These are phyloP conservation scores for Trichoderma virens DNA, from an alignment of 495 filamentous ascomycete genomes.

Conservation along the genomic window DNA sequence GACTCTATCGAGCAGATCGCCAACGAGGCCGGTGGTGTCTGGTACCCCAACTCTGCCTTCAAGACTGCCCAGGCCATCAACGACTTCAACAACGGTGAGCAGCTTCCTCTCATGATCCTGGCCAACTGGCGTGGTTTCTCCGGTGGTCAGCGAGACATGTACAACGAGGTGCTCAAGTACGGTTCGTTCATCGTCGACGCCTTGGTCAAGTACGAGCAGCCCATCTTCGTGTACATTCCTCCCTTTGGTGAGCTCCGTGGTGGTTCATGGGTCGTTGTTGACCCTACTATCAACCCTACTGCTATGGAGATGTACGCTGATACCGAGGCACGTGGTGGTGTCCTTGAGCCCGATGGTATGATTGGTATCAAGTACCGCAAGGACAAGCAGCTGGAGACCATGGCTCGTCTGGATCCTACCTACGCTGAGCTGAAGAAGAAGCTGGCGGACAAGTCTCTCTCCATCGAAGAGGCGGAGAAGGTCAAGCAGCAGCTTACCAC, in stretches of 20 bases:
- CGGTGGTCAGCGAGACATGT: constrained; percentile 98
- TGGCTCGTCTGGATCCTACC: constrained; percentile 82
- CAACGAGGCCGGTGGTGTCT: constrained; percentile 94
- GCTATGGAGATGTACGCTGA: constrained; percentile 99
- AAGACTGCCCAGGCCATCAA: constrained; percentile 98
- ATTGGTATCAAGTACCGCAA: constrained; percentile 96
- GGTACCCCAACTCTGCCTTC: constrained; percentile 99
- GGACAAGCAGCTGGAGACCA: constrained; percentile 95
- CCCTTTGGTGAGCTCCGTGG: constrained; percentile 94
- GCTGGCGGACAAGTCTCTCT: constrained; percentile 57
- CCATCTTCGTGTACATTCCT: constrained; percentile 97
- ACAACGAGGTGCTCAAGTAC: constrained; percentile 99
- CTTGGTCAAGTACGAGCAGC: constrained; percentile 96
- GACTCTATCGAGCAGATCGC: constrained; percentile 93
- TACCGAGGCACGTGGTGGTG: constrained; percentile 89
- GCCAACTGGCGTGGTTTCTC: constrained; percentile 99
- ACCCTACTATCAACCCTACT: constrained; percentile 93
- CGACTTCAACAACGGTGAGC: constrained; percentile 98
- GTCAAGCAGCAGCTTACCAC: constrained; percentile 82
- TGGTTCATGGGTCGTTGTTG: constrained; percentile 98
- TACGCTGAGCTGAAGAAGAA: constrained; percentile 79
- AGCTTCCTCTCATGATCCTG: constrained; percentile 96
- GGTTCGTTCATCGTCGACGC: constrained; percentile 98
- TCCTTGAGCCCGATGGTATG: constrained; percentile 96
- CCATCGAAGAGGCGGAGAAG: constrained; percentile 60